Evolutionary conservation across 164 flowering plant genomes (phyloP), one percentile per base, ranked within the genome.

Genomic region (Liquidambar formosana): DNA sequence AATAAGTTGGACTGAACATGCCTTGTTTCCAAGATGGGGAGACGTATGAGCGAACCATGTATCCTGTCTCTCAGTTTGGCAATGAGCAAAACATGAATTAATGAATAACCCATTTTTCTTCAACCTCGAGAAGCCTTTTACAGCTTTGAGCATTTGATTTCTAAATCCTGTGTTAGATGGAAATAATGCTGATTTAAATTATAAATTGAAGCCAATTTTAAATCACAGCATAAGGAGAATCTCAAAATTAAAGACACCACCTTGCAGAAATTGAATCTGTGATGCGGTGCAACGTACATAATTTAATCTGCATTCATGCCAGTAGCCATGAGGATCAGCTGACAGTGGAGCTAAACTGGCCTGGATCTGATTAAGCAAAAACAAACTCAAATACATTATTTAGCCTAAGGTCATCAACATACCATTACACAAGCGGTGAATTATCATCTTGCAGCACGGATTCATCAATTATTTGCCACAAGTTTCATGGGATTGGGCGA

Each of bases 1-100:
- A 33, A 33, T 33, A 49, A 15, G 53, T 49, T 10, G 14, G 53
- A 12, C 14, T 49, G n/a, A 53, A 4, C 44, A 19, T 69, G 49
- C 72, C 72, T 69, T 61, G 33, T 49, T 69, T n/a, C 66, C 72
- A 13, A 69, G 33, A 48, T 19, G 56, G 8, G 72, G 72, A 43
- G 72, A 69, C 18, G 49, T 25, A 23, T 61, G 46, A 10, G 72
- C 46, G 41, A 69, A 69, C 72, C 72, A 69, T 26, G 72, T 69
- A 26, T 69, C 66, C 53, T 69, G 72, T 53, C 65, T 38, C 66
- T 69, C 72, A 8, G 92, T 80, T 61, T 96, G 99, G 82, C 99
- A 96, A 74, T 93, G 99, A 67, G 95, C 88, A 73, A 93, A 96
- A 68, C 99, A 93, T 26, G 99, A 96, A 74, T 96, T 96, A 78